Conservation (phyloP, 2,329 filamentous ascomycete genomes). For the Pseudogymnoascus sp. region DNA sequence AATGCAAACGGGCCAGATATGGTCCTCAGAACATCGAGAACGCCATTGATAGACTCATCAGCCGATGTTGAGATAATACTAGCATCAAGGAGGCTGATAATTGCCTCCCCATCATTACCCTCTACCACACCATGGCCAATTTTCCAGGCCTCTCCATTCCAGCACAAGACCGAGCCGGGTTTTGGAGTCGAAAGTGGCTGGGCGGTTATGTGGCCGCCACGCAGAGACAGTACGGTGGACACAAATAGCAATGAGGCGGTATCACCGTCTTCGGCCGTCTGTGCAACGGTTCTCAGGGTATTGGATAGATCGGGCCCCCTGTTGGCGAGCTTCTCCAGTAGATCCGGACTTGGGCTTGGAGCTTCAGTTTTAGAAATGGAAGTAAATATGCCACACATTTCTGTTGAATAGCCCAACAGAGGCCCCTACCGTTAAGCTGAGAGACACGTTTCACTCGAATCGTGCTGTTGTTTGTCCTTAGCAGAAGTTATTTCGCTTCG, state of each 20-base stretch:
- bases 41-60: slow-evolving; percentile 24
- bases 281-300: background rate
- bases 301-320: slow-evolving; percentile 47
- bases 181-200: slow-evolving; percentile 62
- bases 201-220: slow-evolving; percentile 59
- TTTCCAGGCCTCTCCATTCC: slow-evolving; percentile 96
- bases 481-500: background rate
- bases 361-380: slow-evolving; percentile 34
- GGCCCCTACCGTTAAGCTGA: background rate
- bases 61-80: slow-evolving; percentile 17
- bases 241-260: slow-evolving; percentile 52
- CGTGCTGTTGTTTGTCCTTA: background rate
- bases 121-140: slow-evolving; percentile 47
- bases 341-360: slow-evolving; percentile 27
- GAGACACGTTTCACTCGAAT: background rate
- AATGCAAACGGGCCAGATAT: slow-evolving; percentile 86
- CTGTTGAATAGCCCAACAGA: slow-evolving; percentile 5
- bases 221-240: slow-evolving; percentile 85
- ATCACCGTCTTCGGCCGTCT: slow-evolving; percentile 17
- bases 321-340: slow-evolving; percentile 42
- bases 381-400: slow-evolving; percentile 56
- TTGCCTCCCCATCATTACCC: slow-evolving; percentile 69
- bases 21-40: slow-evolving; percentile 47
- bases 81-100: slow-evolving; percentile 53
- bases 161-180: slow-evolving; percentile 67